A percentile compares a stretch with the other conserved stretches of the same genome.
Conservation (phyloP, 2,329 filamentous ascomycete genomes). For the Scopulariopsis brevicaulis region DNA sequence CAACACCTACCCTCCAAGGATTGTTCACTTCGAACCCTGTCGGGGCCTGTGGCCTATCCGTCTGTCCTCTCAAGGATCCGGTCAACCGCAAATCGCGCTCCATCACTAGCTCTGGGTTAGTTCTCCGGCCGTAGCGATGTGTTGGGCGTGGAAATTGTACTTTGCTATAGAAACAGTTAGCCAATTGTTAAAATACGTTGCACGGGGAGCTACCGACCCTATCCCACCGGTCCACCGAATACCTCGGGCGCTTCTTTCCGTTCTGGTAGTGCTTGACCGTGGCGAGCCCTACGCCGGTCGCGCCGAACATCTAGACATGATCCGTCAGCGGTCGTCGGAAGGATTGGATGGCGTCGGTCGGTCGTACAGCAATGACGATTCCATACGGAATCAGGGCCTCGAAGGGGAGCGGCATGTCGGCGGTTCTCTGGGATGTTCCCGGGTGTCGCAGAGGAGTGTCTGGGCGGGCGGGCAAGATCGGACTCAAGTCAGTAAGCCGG, state of each 20-base stretch:
- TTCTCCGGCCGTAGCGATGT: not conserved
- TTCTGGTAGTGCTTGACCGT: conserved; percentile 46
- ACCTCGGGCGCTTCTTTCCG: conserved; percentile 48
- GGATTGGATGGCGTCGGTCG: not conserved
- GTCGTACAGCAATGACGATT: conserved; percentile 49
- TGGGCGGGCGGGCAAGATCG: not conserved
- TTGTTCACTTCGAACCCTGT: conserved; percentile 52
- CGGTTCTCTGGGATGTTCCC: not conserved
- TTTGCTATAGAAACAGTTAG: conserved; percentile 37
- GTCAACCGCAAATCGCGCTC: conserved; percentile 51
- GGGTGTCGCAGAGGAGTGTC: not conserved
- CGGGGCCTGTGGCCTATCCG: conserved; percentile 41
- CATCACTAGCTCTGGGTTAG: conserved; percentile 40
- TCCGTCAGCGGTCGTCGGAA: not conserved
- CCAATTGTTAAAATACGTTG: not conserved
- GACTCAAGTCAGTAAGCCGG: not conserved
- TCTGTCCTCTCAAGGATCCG: conserved; percentile 45
- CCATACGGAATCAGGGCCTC: conserved; percentile 53
- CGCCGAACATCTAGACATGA: conserved; percentile 46
- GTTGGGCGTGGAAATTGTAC: conserved; percentile 19
- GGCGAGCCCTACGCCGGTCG: conserved; percentile 45
- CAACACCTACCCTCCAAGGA: conserved; percentile 46
- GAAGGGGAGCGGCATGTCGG: conserved; percentile 51
- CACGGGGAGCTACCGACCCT: conserved; percentile 28
- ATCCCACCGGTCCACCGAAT: conserved; percentile 53